Evolutionary conservation across 164 flowering plant genomes (phyloP).

Genomic region (Magnolia sinica): DNA sequence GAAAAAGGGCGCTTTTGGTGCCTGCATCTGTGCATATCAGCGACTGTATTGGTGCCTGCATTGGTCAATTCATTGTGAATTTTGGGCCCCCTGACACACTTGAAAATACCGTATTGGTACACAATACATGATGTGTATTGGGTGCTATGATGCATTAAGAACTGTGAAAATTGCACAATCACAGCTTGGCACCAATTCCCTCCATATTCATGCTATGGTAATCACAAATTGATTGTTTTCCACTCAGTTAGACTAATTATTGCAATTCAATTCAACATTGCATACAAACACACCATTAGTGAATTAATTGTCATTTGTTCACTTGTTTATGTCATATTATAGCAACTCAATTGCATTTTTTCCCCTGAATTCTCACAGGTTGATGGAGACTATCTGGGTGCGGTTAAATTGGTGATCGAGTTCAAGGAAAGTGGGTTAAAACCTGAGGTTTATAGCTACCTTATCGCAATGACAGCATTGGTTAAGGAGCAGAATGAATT

Average conservation of each 20-base stretch:
- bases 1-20: not conserved
- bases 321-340: not conserved
- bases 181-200: not conserved
- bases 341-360: not conserved
- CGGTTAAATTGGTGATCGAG: slow-evolving; percentile 62
- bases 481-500: slow-evolving; percentile 88
- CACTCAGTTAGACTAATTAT: too few relatives aligned
- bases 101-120: too few relatives aligned
- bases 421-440: slow-evolving; percentile 65
- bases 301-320: not conserved
- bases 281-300: not conserved
- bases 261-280: not conserved
- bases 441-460: slow-evolving; percentile 86
- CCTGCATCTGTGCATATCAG: not conserved
- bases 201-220: not conserved
- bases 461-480: slow-evolving; percentile 93
- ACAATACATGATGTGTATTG: too few relatives aligned
- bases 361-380: slow-evolving; percentile 32
- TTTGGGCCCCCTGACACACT: not conserved
- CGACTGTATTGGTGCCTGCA: not conserved
- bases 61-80: not conserved
- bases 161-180: not conserved
- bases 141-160: too few relatives aligned
- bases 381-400: slow-evolving; percentile 65
- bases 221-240: too few relatives aligned